Conservation (phyloP, 441 rosid genomes). For the Erodium texanum region DNA sequence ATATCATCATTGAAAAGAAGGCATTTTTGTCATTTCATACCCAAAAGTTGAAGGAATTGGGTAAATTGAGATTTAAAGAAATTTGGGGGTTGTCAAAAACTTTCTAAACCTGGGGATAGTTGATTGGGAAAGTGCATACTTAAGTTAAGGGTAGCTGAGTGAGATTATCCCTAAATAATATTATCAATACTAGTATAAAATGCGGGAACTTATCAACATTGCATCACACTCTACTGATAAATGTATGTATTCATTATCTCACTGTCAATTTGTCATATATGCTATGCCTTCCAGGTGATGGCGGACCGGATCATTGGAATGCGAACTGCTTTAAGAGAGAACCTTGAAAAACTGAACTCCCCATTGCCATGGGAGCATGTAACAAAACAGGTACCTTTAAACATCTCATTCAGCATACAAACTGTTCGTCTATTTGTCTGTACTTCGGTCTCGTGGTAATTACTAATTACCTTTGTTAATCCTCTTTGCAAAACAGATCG, state of each 20-base stretch:
- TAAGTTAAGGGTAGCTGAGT: no score
- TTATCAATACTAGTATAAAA: neutral
- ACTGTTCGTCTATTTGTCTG: neutral
- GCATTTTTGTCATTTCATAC: no score
- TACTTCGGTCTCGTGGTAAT: neutral
- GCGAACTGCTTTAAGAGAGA: conserved; percentile 64
- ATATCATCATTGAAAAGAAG: no score
- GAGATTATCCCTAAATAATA: no score
- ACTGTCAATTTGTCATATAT: conserved; percentile 1
- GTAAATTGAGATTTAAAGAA: no score
- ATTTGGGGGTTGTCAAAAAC: no score
- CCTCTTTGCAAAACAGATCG: conserved; percentile 47
- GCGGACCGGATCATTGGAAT: conserved; percentile 89
- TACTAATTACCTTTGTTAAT: conserved; percentile 4
- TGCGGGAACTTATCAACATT: neutral
- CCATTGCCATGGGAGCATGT: conserved; percentile 81
- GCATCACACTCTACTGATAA: neutral
- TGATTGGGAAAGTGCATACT: no score
- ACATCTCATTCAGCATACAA: neutral
- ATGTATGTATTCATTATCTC: conserved; percentile 9
- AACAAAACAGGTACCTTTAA: conserved; percentile 58
- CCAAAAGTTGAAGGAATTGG: no score
- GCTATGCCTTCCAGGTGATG: conserved; percentile 47
- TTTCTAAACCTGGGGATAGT: no score
- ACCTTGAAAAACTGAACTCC: conserved; percentile 75